These are phyloP conservation scores for Byssochlamys sp. DNA, from an alignment of 2,329 filamentous ascomycete species.

Conservation along the genomic window DNA sequence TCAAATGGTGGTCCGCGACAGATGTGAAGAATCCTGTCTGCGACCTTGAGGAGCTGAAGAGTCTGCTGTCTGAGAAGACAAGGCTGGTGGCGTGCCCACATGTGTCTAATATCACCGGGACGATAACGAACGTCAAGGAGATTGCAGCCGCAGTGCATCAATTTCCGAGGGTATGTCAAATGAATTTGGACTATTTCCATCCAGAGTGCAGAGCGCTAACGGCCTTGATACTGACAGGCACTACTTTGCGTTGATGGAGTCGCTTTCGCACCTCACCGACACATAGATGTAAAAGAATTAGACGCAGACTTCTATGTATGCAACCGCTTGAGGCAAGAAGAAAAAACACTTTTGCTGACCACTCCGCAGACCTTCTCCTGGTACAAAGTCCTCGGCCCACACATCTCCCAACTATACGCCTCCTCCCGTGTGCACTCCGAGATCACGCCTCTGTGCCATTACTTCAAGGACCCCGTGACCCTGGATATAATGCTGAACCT, in stretches of 20 bases:
- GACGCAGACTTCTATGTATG: conserved; percentile 61
- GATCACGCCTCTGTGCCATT: conserved; percentile 54
- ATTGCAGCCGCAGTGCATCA: conserved; percentile 30
- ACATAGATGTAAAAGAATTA: conserved; percentile 57
- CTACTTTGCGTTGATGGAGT: conserved; percentile 67
- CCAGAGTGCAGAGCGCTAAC: background rate
- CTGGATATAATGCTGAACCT: conserved; percentile 60
- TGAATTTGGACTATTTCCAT: background rate
- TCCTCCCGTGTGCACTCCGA: conserved; percentile 46
- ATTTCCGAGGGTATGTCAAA: conserved; percentile 29
- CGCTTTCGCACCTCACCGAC: conserved; percentile 63
- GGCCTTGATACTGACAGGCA: conserved; percentile 26
- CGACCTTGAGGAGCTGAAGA: conserved; percentile 45
- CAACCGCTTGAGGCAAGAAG: background rate
- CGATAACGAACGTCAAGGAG: conserved; percentile 45
- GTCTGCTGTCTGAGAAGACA: conserved; percentile 54
- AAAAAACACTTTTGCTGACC: background rate
- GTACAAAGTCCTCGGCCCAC: conserved; percentile 77
- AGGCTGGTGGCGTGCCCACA: conserved; percentile 65
- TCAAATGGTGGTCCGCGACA: conserved; percentile 61
- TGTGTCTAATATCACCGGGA: conserved; percentile 63
- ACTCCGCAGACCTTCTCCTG: conserved; percentile 53
- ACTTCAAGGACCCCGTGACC: conserved; percentile 52
- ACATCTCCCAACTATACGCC: conserved; percentile 62
- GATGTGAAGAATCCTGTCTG: conserved; percentile 49